Percentiles rank a stretch among this genome's conserved stretches.
These are phyloP conservation scores for Calonectria ilicicola DNA, from an alignment of 2,329 filamentous ascomycete genomes.

Conservation along the genomic window DNA sequence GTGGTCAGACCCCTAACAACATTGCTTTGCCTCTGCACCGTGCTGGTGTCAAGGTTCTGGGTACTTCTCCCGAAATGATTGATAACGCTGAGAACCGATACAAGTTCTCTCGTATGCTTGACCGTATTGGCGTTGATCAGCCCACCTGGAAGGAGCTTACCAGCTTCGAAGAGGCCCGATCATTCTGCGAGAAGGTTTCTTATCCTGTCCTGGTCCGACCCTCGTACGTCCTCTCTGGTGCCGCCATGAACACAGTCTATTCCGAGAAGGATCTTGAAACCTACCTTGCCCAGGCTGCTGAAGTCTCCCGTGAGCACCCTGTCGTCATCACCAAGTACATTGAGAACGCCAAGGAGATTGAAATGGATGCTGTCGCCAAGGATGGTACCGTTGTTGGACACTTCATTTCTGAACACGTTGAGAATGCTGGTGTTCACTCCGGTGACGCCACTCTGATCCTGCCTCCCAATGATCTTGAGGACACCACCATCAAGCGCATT, in stretches of 20 bases:
- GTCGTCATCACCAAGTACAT: constrained; percentile 99
- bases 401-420: constrained; percentile 98
- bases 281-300: constrained; percentile 90
- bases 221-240: constrained; percentile 96
- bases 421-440: constrained; percentile 98
- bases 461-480: constrained; percentile 91
- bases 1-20: constrained; percentile 97
- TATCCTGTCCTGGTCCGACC: constrained; percentile 96
- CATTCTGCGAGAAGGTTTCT: constrained; percentile 87
- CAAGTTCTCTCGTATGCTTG: constrained; percentile 98
- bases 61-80: constrained; percentile 99
- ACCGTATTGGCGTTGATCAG: constrained; percentile 94
- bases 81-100: constrained; percentile 97
- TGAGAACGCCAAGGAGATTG: constrained; percentile 98
- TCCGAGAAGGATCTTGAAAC: constrained; percentile 91
- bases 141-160: constrained; percentile 98
- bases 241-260: constrained; percentile 99
- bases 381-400: constrained; percentile 92
- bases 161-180: constrained; percentile 88
- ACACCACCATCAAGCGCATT: constrained; percentile 89
- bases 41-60: constrained; percentile 90
- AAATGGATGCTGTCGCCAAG: constrained; percentile 97
- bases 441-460: constrained; percentile 96
- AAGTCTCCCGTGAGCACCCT: constrained; percentile 94
- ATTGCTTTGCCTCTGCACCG: constrained; percentile 91